Evolutionary conservation across 495 filamentous ascomycete genomes (phyloP).

Genomic region (Tuber calosporum): DNA sequence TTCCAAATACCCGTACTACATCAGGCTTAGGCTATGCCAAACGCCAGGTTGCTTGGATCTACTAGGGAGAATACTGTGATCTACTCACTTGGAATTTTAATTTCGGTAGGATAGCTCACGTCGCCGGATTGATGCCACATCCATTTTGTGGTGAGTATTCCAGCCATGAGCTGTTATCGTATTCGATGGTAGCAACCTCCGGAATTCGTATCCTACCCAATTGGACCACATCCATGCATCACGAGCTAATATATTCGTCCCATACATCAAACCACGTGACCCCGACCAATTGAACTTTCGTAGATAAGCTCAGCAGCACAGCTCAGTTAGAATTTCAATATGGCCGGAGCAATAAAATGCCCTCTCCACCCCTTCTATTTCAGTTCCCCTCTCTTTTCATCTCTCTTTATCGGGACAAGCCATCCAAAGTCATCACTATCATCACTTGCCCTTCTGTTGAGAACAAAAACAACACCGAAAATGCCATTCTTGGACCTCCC

Average conservation of each 20-base stretch:
- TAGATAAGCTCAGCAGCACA: not conserved
- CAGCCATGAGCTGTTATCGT: not conserved
- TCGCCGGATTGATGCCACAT: too few species aligned
- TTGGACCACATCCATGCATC: not conserved
- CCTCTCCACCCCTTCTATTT: not conserved
- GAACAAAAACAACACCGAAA: not conserved
- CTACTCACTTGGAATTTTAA: not conserved
- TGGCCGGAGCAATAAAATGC: not conserved
- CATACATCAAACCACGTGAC: not conserved
- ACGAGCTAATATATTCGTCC: not conserved
- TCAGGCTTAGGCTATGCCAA: not conserved
- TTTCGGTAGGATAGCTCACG: too few species aligned
- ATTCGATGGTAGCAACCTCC: not conserved
- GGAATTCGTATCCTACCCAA: not conserved
- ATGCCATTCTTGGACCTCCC: slow-evolving; percentile 26
- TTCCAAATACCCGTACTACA: not conserved
- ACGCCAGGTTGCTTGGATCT: not conserved
- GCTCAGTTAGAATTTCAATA: not conserved
- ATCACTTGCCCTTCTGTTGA: not conserved
- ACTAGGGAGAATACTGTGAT: not conserved
- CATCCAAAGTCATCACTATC: not conserved
- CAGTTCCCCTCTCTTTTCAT: not conserved
- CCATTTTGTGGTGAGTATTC: too few species aligned
- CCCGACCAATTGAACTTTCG: not conserved
- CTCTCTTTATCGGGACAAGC: not conserved